Evolutionary conservation across 192 early-diverging fungal species (phyloP), one percentile per base, ranked within the genome.

Genomic region (Backusella circina): DNA sequence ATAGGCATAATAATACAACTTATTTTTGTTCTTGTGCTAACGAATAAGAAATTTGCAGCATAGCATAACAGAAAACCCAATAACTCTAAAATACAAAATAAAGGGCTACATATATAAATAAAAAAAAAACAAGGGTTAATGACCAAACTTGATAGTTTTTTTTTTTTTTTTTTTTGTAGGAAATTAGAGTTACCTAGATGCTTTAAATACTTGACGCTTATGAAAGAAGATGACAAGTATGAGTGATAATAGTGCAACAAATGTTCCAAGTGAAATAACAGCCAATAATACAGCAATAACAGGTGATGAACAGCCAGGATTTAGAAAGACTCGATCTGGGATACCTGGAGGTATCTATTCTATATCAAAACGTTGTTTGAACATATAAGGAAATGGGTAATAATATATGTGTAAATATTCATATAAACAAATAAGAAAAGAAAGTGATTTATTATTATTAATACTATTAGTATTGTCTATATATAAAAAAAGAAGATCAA

Each of bases 11-110:
- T 64, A 33, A 81, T 74, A 71, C 86, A 87, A 1, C 57, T 65
- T 0, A 73, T 35, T 21, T 38, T 65, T 12, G 70, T 77, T 23
- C 80, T 77, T 18, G 75, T 75, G 15, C 76, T 81, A 26, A 74
- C 44, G 30, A 80, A 83, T 16, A 84, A 79, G 16, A 84, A 73
- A 0, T 73, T 65, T 16, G 84, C 75, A 4, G 74, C 50, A 47
- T 84, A 87, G 0, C 80, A 33, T 1, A 87, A 69, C n/a, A 87
- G 74, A 70, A 87, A 85, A 0, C 86, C 86, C 6, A 75, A 44
- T 31, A 87, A 54, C 12, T 87, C 84, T 6, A 87, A 51, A 15
- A 82, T 78, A 69, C 86, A 87, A 57, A 87, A 86, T 50, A 86
- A 41, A 3, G 84, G 86, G 36, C 86, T 87, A 66, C 33, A 23